Conservation (phyloP, 1,139 yeast genomes). For the Fermentozyma sake region DNA sequence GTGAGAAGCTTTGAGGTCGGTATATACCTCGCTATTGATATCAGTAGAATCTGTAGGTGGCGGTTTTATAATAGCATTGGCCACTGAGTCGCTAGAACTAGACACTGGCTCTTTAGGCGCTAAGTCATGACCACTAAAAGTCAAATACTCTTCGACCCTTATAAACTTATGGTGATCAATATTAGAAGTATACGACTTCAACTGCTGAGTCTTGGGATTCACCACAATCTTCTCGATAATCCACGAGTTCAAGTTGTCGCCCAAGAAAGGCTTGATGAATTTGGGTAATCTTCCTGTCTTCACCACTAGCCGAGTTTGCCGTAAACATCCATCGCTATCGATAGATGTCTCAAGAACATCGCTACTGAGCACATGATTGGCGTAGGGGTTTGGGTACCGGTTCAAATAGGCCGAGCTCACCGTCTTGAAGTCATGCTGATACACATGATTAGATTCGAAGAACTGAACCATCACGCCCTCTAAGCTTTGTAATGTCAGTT, state of each 20-base stretch:
- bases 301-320: conserved; percentile 69
- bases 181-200: conserved; percentile 76
- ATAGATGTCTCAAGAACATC: conserved; percentile 67
- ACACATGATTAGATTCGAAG: conserved; percentile 53
- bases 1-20: too few species aligned
- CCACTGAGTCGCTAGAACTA: conserved; percentile 10
- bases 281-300: conserved; percentile 80
- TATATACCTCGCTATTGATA: too few species aligned
- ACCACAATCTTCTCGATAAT: conserved; percentile 77
- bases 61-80: too few species aligned
- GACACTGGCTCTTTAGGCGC: conserved; percentile 9
- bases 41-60: too few species aligned
- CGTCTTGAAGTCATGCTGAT: conserved; percentile 63
- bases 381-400: conserved; percentile 86
- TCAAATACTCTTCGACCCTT: conserved; percentile 73
- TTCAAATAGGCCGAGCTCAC: conserved; percentile 78
- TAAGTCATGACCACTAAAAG: conserved; percentile 33
- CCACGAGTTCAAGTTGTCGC: conserved; percentile 73
- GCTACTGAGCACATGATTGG: conserved; percentile 81
- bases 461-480: conserved; percentile 69
- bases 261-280: conserved; percentile 76
- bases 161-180: conserved; percentile 80
- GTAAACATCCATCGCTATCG: conserved; percentile 60
- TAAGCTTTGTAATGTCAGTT: too few species aligned
- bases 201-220: conserved; percentile 52